phyloP scores from a whole-genome alignment of 306 rosid genomes.

The Urtica urens region DNA sequence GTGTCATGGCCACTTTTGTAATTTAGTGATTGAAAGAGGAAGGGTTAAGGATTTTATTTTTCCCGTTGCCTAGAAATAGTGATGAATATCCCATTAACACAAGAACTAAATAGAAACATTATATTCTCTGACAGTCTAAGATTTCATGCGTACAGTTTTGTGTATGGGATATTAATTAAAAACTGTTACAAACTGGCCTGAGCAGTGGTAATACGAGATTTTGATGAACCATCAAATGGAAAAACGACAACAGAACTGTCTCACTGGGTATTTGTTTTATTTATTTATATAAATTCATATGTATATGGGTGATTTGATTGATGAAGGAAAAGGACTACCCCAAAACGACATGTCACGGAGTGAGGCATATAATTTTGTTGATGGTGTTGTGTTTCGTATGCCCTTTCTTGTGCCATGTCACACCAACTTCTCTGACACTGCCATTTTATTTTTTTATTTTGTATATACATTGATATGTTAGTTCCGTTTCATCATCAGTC shows the following conservation, averaged over 20 bases:
- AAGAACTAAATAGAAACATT: background rate
- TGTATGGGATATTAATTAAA: too few relatives aligned
- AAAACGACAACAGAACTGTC: slow-evolving; percentile 21
- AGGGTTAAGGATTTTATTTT: too few relatives aligned
- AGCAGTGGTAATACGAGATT: background rate
- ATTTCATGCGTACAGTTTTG: too few relatives aligned
- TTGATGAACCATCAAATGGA: slow-evolving; percentile 5
- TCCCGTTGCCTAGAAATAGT: background rate
- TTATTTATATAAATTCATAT: too few relatives aligned
- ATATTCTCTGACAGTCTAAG: background rate
- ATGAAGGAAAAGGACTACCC: slow-evolving; percentile 23
- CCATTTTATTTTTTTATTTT: background rate
- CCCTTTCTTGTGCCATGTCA: slow-evolving; percentile 35
- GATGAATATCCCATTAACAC: background rate
- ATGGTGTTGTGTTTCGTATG: slow-evolving; percentile 13
- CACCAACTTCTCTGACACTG: slow-evolving; percentile 9
- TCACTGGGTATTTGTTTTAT: slow-evolving; percentile 29
- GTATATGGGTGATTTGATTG: slow-evolving; percentile 44
- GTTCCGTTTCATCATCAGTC: background rate
- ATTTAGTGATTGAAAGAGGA: background rate
- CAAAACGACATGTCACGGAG: slow-evolving; percentile 24
- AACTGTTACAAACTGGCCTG: too few relatives aligned
- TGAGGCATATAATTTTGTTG: slow-evolving; percentile 11
- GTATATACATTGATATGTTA: background rate
- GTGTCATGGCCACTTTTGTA: too few relatives aligned